A percentile compares a stretch with the other conserved stretches of the same genome.
Conservation (phyloP, 495 filamentous ascomycete species). For the Oleoguttula mirabilis region DNA sequence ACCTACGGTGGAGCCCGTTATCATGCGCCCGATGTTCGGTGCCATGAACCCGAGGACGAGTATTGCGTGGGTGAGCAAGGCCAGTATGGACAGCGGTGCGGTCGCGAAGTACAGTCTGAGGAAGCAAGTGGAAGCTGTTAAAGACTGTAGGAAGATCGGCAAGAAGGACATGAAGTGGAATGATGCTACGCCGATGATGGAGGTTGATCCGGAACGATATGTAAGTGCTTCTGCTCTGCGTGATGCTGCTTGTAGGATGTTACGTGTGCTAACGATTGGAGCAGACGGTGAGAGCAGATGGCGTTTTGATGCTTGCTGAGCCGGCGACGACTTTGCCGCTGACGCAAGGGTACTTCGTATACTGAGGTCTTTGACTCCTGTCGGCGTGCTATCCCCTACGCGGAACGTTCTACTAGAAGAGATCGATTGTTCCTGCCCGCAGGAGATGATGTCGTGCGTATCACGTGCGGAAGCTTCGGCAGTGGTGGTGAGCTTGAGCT, state of each 20-base stretch:
- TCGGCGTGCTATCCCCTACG: too few species aligned
- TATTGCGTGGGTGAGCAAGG: slow-evolving; percentile 77
- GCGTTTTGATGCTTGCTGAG: slow-evolving; percentile 59
- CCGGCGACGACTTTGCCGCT: slow-evolving; percentile 63
- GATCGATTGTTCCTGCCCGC: too few species aligned
- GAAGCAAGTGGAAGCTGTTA: slow-evolving; percentile 73
- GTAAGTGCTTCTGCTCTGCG: slow-evolving; percentile 28
- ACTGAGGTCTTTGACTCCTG: slow-evolving; percentile 44
- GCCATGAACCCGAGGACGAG: slow-evolving; percentile 51
- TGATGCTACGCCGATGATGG: slow-evolving; percentile 77
- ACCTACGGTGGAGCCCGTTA: slow-evolving; percentile 76
- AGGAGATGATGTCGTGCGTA: too few species aligned
- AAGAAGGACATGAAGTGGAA: slow-evolving; percentile 96
- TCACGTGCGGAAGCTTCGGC: too few species aligned
- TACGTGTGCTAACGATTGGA: slow-evolving; percentile 7
- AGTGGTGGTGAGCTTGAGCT: too few species aligned
- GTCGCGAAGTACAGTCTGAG: slow-evolving; percentile 60
- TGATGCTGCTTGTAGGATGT: not conserved
- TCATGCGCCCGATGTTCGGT: slow-evolving; percentile 81
- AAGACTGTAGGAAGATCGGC: slow-evolving; percentile 62
- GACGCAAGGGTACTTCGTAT: slow-evolving; percentile 72
- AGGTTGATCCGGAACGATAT: slow-evolving; percentile 87
- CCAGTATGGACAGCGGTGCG: slow-evolving; percentile 50
- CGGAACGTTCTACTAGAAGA: too few species aligned
- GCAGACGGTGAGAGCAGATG: slow-evolving; percentile 74